A percentile compares a stretch with the other conserved stretches of the same genome.
Conservation (phyloP, 2,329 filamentous ascomycete species). For the Aspergillus glaucus region DNA sequence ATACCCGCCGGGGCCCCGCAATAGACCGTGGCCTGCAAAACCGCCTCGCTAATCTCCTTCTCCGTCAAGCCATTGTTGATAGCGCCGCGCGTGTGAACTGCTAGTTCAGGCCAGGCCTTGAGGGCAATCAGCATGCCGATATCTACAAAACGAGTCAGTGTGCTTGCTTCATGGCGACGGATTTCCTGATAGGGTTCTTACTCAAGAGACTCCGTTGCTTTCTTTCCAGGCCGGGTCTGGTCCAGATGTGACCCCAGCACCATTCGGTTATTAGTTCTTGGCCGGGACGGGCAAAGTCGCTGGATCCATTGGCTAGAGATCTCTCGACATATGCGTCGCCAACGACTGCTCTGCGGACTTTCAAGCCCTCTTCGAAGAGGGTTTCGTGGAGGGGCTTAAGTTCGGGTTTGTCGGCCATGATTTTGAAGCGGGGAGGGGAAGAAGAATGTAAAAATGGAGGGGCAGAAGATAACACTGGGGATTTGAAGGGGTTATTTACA, state of each 20-base stretch:
- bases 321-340: slow-evolving; percentile 57
- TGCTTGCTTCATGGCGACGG: no score
- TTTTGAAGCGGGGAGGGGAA: background rate
- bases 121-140: slow-evolving; percentile 60
- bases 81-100: slow-evolving; percentile 56
- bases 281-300: slow-evolving; percentile 54
- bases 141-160: slow-evolving; percentile 20
- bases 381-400: background rate
- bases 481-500: no score
- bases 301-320: slow-evolving; percentile 50
- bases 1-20: slow-evolving; percentile 51
- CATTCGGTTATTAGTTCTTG: slow-evolving; percentile 60
- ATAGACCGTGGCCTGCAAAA: slow-evolving; percentile 46
- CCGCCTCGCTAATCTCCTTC: slow-evolving; percentile 57
- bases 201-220: slow-evolving; percentile 57
- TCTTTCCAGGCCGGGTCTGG: slow-evolving; percentile 54
- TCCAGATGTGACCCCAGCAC: slow-evolving; percentile 61
- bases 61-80: slow-evolving; percentile 58
- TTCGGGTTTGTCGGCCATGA: background rate
- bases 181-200: no score
- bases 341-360: slow-evolving; percentile 54
- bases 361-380: slow-evolving; percentile 42
- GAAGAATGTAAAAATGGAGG: no score
- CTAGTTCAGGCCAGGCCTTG: slow-evolving; percentile 55
- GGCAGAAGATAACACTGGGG: no score